Evolutionary conservation across 2,329 filamentous ascomycete species (phyloP).

Genomic region (Lasiodiplodia gonubiensis): DNA sequence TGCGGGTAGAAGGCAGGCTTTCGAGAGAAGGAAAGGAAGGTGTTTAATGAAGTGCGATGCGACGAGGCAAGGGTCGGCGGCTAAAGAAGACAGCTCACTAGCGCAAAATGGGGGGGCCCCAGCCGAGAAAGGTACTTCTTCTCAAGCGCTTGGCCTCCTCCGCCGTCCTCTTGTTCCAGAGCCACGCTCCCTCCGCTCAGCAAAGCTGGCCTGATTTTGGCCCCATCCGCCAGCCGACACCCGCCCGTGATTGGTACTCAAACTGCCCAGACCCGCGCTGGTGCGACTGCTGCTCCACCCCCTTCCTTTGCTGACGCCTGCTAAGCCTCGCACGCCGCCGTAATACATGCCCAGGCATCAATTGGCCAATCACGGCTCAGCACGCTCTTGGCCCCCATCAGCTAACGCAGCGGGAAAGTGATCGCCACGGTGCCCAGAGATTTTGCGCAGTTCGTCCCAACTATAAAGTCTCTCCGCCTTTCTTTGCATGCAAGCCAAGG

Average conservation of each 20-base stretch:
- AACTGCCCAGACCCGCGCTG: not conserved
- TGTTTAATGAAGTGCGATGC: not conserved
- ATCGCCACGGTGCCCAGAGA: not conserved
- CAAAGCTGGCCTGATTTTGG: not conserved
- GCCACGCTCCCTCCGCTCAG: not conserved
- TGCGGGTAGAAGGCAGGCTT: not conserved
- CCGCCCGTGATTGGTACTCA: not conserved
- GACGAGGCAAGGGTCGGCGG: not conserved
- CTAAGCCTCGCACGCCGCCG: conserved; percentile 6
- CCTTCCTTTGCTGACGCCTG: conserved; percentile 12
- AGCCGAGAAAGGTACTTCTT: conserved; percentile 15
- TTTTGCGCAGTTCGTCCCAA: not conserved
- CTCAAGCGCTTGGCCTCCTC: not conserved
- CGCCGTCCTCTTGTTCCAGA: not conserved
- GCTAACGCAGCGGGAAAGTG: not conserved
- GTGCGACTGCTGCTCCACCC: not conserved
- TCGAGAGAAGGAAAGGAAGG: not conserved
- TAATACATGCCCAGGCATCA: not conserved
- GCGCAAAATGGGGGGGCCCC: not conserved
- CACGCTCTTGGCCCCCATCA: conserved; percentile 3
- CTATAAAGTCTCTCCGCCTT: not conserved
- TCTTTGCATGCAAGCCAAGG: not conserved
- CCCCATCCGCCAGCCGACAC: not conserved
- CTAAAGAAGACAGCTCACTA: not conserved
- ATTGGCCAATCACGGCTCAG: not conserved